These are phyloP conservation scores for Capsella bursapastoris DNA, from an alignment of 345 rosid genomes.

Conservation along the genomic window DNA sequence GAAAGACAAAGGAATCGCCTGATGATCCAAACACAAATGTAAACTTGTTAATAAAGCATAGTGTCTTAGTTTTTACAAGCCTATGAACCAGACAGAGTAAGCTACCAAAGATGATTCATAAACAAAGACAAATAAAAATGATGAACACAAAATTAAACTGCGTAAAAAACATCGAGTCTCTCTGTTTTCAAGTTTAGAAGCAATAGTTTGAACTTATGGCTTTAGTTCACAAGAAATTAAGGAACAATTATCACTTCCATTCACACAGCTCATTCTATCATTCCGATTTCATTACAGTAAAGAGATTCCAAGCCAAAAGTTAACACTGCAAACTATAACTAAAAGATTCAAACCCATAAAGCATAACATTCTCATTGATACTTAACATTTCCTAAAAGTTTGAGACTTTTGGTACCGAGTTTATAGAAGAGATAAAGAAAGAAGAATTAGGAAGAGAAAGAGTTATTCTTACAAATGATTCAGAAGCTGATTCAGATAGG, in stretches of 20 bases:
- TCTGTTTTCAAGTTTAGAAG: neutral
- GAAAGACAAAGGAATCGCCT: slow-evolving; percentile 33
- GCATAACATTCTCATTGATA: neutral
- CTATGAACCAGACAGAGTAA: too few relatives aligned
- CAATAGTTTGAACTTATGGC: neutral
- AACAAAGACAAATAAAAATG: too few relatives aligned
- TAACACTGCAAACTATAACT: neutral
- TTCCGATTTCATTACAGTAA: neutral
- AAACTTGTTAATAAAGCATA: neutral
- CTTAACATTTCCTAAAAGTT: slow-evolving; percentile 6
- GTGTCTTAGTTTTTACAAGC: too few relatives aligned
- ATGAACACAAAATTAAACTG: neutral
- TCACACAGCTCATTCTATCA: neutral
- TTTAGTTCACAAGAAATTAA: neutral
- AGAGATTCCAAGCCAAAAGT: neutral
- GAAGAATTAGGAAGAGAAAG: neutral
- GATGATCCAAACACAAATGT: neutral
- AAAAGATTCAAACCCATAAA: neutral
- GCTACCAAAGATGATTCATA: too few relatives aligned
- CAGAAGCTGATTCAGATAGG: slow-evolving; percentile 23
- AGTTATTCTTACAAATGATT: slow-evolving; percentile 23
- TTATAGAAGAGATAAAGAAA: neutral
- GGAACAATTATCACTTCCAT: slow-evolving; percentile 4
- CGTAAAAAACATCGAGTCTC: neutral
- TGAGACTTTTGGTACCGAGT: neutral